Evolutionary conservation across 257 asterid species (phyloP), one percentile per base, ranked within the genome.

Genomic region (Leonotis leonurus): DNA sequence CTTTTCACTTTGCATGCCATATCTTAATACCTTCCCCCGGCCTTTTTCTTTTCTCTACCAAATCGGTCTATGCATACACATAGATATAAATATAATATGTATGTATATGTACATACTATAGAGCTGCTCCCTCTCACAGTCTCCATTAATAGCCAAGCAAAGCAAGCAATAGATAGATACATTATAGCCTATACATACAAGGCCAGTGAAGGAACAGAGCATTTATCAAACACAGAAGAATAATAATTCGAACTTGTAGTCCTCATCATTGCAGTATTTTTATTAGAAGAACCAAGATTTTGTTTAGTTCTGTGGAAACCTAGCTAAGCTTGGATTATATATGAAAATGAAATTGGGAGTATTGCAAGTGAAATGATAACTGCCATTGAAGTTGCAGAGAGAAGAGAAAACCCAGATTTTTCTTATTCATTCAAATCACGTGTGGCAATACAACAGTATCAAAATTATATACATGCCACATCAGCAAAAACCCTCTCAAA

Each of bases 201-300:
- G 33, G 68, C 71, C 73, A 59, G 14, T 39, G 62, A 25, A 24
- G 60, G 54, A 14, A 48, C 60, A n/a, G 26, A 6, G 22, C 41
- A 68, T 55, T n/a, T 67, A 41, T 59, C 45, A 75, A 75, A 74
- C 74, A 62, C 74, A 67, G 36, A 71, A 65, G 76, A 77, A 75
- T 81, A 79, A 77, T 79, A 71, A 72, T 75, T 75, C 74, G 81
- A 83, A 79, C 80, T 79, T 81, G 86, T 80, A 78, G 86, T 73
- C 78, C 90, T 77, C 76, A 62, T 74, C 80, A 48, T 51, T 63
- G 70, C 79, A 73, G 77, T 80, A 56, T 56, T 18, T 41, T 24
- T 53, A 16, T 7, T 53, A 7, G 48, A 61, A 27, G 69, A 72
- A 72, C 18, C 40, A 65, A 59, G 30, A 24, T 14, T 2, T 32